phyloP scores from a whole-genome alignment of 202 grass and related monocot genomes.

The Bolboschoenoplectus hybrid region DNA sequence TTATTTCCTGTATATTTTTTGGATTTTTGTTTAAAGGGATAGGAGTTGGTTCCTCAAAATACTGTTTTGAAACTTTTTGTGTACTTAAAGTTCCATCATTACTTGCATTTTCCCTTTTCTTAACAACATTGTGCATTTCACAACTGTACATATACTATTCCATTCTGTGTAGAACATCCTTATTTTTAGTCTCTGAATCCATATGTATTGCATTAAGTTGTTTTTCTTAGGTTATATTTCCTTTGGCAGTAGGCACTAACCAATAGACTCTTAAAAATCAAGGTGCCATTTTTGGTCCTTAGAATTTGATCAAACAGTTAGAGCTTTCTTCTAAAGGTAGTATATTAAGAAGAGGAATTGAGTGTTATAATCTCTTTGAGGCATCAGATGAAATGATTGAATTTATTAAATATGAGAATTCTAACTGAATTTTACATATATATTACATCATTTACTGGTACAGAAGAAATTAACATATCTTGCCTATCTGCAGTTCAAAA shows the following conservation, averaged over 20 bases:
- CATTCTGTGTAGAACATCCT: not conserved
- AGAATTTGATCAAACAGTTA: not conserved
- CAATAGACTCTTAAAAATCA: not conserved
- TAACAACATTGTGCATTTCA: not conserved
- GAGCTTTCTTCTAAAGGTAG: not conserved
- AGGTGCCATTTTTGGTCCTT: not conserved
- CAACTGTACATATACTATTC: not conserved
- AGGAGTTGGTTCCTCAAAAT: not conserved
- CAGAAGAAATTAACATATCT: not conserved
- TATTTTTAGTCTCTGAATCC: not conserved
- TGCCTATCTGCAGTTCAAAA: not conserved
- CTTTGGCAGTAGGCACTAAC: not conserved
- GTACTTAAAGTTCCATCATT: not conserved
- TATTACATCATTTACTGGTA: not conserved
- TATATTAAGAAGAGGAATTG: not conserved
- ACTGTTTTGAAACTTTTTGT: not conserved
- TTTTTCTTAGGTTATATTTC: not conserved
- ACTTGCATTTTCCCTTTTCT: not conserved
- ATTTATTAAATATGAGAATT: not conserved
- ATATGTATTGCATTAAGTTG: constrained; percentile 1
- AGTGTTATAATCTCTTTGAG: not conserved
- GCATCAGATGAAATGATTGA: not conserved
- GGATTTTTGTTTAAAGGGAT: not conserved
- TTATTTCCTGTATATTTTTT: not conserved
- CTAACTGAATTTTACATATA: not conserved